A percentile compares a stretch with the other conserved stretches of the same genome.
Conservation (phyloP, 2,329 filamentous ascomycete genomes). For the Pyricularia sp. region DNA sequence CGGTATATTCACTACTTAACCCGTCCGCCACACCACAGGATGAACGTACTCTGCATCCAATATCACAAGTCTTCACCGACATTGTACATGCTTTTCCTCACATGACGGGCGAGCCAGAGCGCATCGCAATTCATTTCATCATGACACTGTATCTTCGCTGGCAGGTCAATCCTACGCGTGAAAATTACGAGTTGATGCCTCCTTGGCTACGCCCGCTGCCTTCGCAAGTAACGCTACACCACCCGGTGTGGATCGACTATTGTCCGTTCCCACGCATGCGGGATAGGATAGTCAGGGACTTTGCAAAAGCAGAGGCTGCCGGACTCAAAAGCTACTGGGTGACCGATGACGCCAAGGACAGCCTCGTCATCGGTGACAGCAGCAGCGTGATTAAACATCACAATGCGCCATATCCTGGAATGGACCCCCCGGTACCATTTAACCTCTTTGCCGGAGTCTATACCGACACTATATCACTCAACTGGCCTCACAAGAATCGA, state of each 20-base stretch:
- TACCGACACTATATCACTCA: constrained; percentile 65
- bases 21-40: constrained; percentile 46
- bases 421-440: constrained; percentile 40
- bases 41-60: constrained; percentile 49
- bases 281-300: constrained; percentile 10
- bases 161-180: constrained; percentile 69
- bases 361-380: background rate
- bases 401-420: background rate
- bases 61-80: constrained; percentile 79
- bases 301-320: constrained; percentile 10
- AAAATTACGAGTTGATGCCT: constrained; percentile 72
- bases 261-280: constrained; percentile 8
- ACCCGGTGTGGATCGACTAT: constrained; percentile 11
- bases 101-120: constrained; percentile 69
- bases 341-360: background rate
- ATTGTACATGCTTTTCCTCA: constrained; percentile 78
- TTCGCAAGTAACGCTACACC: constrained; percentile 18
- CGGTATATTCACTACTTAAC: constrained; percentile 69
- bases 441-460: constrained; percentile 79
- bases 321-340: background rate
- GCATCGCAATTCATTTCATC: constrained; percentile 70
- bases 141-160: constrained; percentile 86
- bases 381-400: background rate
- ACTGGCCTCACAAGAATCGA: constrained; percentile 74
- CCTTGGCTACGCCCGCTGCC: constrained; percentile 60